These are phyloP conservation scores for Solanum phureja DNA, from an alignment of 257 asterid genomes.

Conservation along the genomic window DNA sequence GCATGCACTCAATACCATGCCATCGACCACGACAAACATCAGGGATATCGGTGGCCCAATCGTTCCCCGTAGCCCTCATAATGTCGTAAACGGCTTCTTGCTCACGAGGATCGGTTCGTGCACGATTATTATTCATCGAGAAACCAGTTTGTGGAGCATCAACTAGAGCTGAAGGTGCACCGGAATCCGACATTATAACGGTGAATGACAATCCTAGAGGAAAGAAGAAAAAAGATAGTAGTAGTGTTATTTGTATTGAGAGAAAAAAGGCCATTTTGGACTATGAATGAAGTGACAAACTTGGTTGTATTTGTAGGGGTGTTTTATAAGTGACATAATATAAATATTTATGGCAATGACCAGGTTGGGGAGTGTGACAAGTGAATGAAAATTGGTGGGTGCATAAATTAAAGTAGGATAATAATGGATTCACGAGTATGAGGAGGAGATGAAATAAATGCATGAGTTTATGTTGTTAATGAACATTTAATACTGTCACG, in stretches of 20 bases:
- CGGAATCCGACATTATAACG: conserved; percentile 44
- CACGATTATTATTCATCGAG: conserved; percentile 16
- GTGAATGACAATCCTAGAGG: conserved; percentile 29
- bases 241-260: background rate
- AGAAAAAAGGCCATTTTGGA: conserved; percentile 13
- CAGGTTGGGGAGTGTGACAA: conserved; percentile 13
- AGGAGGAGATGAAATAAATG: conserved; percentile 36
- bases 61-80: conserved; percentile 87
- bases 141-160: conserved; percentile 58
- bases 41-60: conserved; percentile 71
- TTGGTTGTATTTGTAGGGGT: background rate
- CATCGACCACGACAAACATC: conserved; percentile 87
- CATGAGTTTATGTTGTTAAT: background rate
- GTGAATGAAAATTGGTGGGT: conserved; percentile 19
- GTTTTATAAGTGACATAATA: conserved; percentile 13
- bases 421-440: conserved; percentile 62
- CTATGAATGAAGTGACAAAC: background rate
- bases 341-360: background rate
- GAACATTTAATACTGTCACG: conserved; percentile 60
- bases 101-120: conserved; percentile 45
- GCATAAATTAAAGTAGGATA: conserved; percentile 17
- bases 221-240: conserved; percentile 12
- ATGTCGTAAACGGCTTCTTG: conserved; percentile 73
- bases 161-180: conserved; percentile 31
- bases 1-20: conserved; percentile 97